phyloP scores from a whole-genome alignment of 306 rosid species.

The Rubus parviflorus region DNA sequence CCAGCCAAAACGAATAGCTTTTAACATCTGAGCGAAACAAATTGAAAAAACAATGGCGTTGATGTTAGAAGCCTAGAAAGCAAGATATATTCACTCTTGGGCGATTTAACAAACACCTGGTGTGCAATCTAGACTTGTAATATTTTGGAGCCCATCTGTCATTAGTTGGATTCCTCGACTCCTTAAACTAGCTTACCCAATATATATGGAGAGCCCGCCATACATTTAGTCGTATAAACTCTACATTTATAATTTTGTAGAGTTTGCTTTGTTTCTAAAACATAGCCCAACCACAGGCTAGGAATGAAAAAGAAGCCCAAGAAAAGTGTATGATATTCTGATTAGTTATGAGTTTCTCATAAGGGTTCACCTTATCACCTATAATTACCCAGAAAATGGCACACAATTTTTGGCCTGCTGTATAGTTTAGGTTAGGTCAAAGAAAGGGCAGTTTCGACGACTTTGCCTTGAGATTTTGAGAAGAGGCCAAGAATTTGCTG shows the following conservation, averaged over 20 bases:
- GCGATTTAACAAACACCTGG: not conserved
- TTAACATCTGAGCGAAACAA: no score
- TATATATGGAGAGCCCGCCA: not conserved
- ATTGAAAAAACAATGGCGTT: no score
- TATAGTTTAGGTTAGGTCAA: not conserved
- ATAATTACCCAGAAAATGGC: not conserved
- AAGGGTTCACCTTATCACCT: no score
- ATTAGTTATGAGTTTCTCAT: no score
- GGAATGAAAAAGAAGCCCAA: not conserved
- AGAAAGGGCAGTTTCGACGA: not conserved
- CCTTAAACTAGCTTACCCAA: not conserved
- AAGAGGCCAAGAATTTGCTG: not conserved
- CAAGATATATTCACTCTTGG: no score
- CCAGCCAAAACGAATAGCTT: no score
- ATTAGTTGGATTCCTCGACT: not conserved
- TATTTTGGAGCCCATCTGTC: not conserved
- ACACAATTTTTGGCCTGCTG: not conserved
- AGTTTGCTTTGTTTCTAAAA: no score
- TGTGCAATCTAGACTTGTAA: not conserved
- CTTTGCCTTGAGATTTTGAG: not conserved
- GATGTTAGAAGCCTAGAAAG: no score
- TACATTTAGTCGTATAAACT: no score
- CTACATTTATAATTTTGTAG: no score
- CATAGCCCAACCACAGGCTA: not conserved
- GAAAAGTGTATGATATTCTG: not conserved